Evolutionary conservation across 768 basidiomycete genomes (phyloP).

Genomic region (Amanita molliuscula): DNA sequence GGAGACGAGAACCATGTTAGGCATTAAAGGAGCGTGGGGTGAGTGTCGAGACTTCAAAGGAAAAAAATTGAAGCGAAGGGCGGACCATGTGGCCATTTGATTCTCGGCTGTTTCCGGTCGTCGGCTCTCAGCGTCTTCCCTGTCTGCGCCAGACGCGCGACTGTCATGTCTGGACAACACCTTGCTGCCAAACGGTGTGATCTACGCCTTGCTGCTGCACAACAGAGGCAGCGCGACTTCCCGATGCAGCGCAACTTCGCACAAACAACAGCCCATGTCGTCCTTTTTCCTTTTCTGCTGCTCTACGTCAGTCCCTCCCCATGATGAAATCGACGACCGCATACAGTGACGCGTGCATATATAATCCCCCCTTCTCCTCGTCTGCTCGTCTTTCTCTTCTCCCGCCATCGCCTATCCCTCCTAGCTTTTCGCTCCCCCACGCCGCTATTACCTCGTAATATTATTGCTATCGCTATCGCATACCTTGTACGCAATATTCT

Average conservation of each 20-base stretch:
- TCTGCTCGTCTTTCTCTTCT: conserved; percentile 1
- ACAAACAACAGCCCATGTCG: conserved; percentile 2
- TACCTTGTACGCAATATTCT: conserved; percentile 8
- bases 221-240: background rate
- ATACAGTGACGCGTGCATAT: conserved; percentile 6
- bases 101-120: conserved; percentile 2
- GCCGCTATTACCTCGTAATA: conserved; percentile 7
- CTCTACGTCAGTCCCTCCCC: conserved; percentile 3
- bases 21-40: conserved; percentile 6
- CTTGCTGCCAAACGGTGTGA: background rate
- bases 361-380: background rate
- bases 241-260: background rate
- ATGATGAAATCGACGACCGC: conserved; percentile 7
- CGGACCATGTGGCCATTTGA: background rate
- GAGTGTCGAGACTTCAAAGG: background rate
- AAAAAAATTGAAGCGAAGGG: background rate
- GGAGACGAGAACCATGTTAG: conserved; percentile 5
- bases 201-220: background rate
- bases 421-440: conserved; percentile 4
- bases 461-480: conserved; percentile 8
- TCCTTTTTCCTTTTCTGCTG: conserved; percentile 4
- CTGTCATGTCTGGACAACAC: background rate
- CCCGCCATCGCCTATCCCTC: conserved; percentile 4
- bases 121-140: background rate
- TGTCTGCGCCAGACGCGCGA: background rate